These are phyloP conservation scores for Plasmodium blacklocki DNA, from an alignment of 169 alveolate species.

Conservation along the genomic window DNA sequence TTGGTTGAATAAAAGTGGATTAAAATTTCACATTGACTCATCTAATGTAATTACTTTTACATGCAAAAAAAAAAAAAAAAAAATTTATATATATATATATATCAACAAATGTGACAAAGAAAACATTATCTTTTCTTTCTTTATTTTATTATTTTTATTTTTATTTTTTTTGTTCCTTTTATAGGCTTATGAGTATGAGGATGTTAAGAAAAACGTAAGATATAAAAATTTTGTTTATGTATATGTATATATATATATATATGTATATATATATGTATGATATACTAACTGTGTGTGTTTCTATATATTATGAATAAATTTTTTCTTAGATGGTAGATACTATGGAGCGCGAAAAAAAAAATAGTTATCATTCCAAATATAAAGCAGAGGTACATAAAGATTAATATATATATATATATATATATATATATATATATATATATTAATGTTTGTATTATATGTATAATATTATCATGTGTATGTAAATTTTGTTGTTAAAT, in stretches of 20 bases:
- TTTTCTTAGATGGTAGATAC: conserved; percentile 30
- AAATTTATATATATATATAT: too few species aligned
- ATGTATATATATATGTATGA: too few species aligned
- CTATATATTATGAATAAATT: neutral
- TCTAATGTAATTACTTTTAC: conserved; percentile 29
- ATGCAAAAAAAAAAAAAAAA: too few species aligned
- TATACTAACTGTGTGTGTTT: neutral
- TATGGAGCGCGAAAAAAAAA: conserved; percentile 41
- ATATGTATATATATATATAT: too few species aligned
- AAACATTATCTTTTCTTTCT: too few species aligned
- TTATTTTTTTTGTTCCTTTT: neutral
- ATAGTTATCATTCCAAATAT: conserved; percentile 39
- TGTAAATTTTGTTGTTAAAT: too few species aligned
- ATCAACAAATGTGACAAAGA: too few species aligned
- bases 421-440: neutral
- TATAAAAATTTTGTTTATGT: neutral
- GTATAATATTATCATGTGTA: too few species aligned
- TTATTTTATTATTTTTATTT: conserved; percentile 5
- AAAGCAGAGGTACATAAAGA: conserved; percentile 9
- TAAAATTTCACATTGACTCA: conserved; percentile 45
- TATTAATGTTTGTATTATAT: neutral
- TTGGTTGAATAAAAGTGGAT: conserved; percentile 49
- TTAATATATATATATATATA: neutral
- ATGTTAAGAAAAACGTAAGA: conserved; percentile 46
- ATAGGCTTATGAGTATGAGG: conserved; percentile 70